phyloP scores from a whole-genome alignment of 495 filamentous ascomycete genomes.

The Recurvomyces mirabilis region DNA sequence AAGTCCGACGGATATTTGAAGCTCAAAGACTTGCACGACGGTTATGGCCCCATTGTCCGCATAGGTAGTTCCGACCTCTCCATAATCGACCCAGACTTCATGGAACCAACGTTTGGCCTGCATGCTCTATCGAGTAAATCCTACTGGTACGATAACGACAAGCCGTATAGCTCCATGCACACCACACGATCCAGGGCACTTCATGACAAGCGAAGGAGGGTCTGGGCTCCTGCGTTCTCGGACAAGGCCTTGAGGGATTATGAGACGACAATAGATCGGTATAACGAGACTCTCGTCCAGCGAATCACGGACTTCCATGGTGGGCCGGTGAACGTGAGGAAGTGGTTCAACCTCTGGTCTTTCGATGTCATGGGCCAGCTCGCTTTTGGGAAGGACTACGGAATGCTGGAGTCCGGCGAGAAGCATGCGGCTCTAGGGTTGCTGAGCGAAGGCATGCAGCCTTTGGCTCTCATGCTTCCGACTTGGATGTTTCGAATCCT shows the following conservation, averaged over 20 bases:
- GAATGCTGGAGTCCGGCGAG: conserved; percentile 21
- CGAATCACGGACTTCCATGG: conserved; percentile 19
- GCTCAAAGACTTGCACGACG: conserved; percentile 12
- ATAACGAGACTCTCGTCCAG: conserved; percentile 25
- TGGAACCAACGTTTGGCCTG: conserved; percentile 28
- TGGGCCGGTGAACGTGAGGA: conserved; percentile 23
- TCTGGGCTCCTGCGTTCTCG: conserved; percentile 31
- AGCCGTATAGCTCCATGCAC: conserved; percentile 30
- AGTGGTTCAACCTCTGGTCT: conserved; percentile 31
- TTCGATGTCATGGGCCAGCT: conserved; percentile 34
- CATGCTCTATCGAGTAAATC: conserved; percentile 30
- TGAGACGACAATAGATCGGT: conserved; percentile 24
- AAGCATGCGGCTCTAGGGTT: conserved; percentile 18
- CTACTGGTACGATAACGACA: conserved; percentile 33
- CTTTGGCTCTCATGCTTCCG: conserved; percentile 15
- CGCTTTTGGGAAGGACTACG: conserved; percentile 30
- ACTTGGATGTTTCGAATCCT: conserved; percentile 15
- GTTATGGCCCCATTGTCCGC: conserved; percentile 17
- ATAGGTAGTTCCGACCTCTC: conserved; percentile 26
- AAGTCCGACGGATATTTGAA: conserved; percentile 11
- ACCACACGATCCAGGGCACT: conserved; percentile 28
- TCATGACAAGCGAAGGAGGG: conserved; percentile 32
- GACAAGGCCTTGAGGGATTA: conserved; percentile 31
- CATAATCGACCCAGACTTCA: conserved; percentile 31
- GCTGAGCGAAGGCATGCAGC: conserved; percentile 19